A percentile compares a stretch with the other conserved stretches of the same genome.
These are phyloP conservation scores for Dothistroma pini DNA, from an alignment of 2,329 filamentous ascomycete genomes.

Conservation along the genomic window DNA sequence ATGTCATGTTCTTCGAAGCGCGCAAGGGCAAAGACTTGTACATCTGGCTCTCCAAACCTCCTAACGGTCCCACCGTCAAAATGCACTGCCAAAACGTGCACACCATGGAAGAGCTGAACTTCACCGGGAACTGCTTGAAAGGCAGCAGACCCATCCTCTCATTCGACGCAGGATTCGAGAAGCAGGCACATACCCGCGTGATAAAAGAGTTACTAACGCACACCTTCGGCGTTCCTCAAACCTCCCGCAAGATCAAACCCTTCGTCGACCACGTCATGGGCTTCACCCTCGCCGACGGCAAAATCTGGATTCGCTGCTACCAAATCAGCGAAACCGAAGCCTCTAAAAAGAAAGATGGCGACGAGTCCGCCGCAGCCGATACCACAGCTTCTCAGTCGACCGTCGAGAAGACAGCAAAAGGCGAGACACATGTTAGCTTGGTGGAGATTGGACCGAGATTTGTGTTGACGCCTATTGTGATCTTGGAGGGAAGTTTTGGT, in stretches of 20 bases:
- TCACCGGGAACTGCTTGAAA: conserved; percentile 94
- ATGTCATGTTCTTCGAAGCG: conserved; percentile 91
- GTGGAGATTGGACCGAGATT: conserved; percentile 94
- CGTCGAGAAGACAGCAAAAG: conserved; percentile 40
- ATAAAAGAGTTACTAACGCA: conserved; percentile 89
- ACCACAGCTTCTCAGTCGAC: conserved; percentile 36
- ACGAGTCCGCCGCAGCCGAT: conserved; percentile 36
- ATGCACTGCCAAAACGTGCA: conserved; percentile 76
- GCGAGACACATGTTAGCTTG: conserved; percentile 72
- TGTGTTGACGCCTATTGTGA: conserved; percentile 89
- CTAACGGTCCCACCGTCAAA: conserved; percentile 72
- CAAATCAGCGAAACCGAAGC: conserved; percentile 81
- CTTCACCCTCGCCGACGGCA: conserved; percentile 85
- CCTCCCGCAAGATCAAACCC: conserved; percentile 84
- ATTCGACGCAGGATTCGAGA: conserved; percentile 76
- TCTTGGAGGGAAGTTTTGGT: conserved; percentile 90
- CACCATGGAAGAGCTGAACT: conserved; percentile 95
- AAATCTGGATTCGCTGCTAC: conserved; percentile 95
- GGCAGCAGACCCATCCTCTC: conserved; percentile 86
- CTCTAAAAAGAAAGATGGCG: conserved; percentile 48
- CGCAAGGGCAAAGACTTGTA: conserved; percentile 93
- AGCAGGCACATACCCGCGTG: conserved; percentile 70
- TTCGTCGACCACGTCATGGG: conserved; percentile 95
- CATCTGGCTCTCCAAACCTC: conserved; percentile 86
- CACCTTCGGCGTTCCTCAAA: conserved; percentile 87